Evolutionary conservation across 148 eudicot genomes (phyloP), one percentile per base, ranked within the genome.

Genomic region (Camellia lanceoleosa): DNA sequence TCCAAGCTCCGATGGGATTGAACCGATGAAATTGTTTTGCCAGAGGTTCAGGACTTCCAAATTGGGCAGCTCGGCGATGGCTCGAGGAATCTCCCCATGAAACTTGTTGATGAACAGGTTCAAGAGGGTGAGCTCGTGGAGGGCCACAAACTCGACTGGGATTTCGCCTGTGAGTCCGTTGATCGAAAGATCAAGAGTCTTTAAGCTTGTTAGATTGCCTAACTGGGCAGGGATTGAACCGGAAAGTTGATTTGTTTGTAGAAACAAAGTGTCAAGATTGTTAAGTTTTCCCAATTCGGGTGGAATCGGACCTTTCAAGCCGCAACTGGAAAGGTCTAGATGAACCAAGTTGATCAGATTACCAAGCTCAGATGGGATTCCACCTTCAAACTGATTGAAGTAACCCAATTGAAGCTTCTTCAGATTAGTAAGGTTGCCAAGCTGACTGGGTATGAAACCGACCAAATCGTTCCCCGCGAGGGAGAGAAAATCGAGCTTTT

Each of bases 91-190:
- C 69, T 81, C 82, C 5, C 94, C 92, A 58, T 89, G 87, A n/a
- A 89, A 81, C 60, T 85, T 84, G 82, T 89, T 89, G 58, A 80
- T 85, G 79, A 91, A 91, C 72, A 91, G 78, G 78, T 89, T 86
- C 75, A 91, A 12, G 20, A 85, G 78, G 8, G 83, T 79, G 74
- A 90, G 85, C 52, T 85, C 83, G 58, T 71, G 80, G 0, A 88
- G 78, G 7, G 71, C 61, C 8, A 88, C 82, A 60, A 89, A 78
- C 79, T 79, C 85, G 3, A 67, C 73, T 19, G 92, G 92, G 56
- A 89, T 87, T 71, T 84, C 89, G 9, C 92, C 89, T 0, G 85
- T 76, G 30, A 91, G 81, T 20, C 59, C 78, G 66, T 88, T 88
- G 73, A 74, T 73, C 2, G 92, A 91, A 46, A 91, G 82, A 80